Percentiles rank a stretch among this genome's conserved stretches.
Evolutionary conservation across 768 basidiomycete species (phyloP).

Genomic region (Lepiota brunneoincarnata): DNA sequence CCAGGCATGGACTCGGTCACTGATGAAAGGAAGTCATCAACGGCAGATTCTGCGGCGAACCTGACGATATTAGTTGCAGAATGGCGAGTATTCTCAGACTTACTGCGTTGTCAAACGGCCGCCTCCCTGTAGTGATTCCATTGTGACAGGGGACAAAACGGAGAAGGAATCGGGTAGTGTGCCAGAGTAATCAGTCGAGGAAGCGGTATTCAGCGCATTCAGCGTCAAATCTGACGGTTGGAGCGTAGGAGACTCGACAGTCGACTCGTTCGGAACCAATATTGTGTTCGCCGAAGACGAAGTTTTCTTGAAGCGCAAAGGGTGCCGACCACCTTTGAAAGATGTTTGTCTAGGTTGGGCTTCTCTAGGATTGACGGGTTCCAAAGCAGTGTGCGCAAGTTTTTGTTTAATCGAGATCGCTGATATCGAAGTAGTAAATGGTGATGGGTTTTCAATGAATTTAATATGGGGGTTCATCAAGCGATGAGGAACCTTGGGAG

Average conservation of each 20-base stretch:
- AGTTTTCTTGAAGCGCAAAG: slow-evolving; percentile 11
- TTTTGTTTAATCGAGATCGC: slow-evolving; percentile 52
- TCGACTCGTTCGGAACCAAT: slow-evolving; percentile 5
- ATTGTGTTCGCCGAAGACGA: neutral
- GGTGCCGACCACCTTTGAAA: slow-evolving; percentile 11
- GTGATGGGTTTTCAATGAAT: slow-evolving; percentile 12
- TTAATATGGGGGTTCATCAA: slow-evolving; percentile 21
- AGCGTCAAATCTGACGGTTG: slow-evolving; percentile 2
- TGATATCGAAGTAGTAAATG: slow-evolving; percentile 22
- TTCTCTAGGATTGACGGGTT: slow-evolving; percentile 34
- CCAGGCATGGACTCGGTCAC: slow-evolving; percentile 6
- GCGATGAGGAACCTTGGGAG: slow-evolving; percentile 18
- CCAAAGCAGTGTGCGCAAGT: slow-evolving; percentile 37
- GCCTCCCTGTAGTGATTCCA: neutral
- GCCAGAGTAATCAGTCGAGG: neutral
- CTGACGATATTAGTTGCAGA: neutral
- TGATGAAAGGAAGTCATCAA: slow-evolving; percentile 7
- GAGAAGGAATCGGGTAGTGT: neutral
- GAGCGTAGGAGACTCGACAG: slow-evolving; percentile 3
- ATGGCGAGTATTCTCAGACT: neutral
- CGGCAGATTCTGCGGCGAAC: neutral
- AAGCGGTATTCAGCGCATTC: slow-evolving; percentile 5
- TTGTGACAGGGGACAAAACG: neutral
- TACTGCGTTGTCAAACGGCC: neutral
- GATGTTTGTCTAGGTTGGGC: slow-evolving; percentile 13